Evolutionary conservation across 345 rosid genomes (phyloP), one percentile per base, ranked within the genome.

Genomic region (Raphanus raphanistrum): DNA sequence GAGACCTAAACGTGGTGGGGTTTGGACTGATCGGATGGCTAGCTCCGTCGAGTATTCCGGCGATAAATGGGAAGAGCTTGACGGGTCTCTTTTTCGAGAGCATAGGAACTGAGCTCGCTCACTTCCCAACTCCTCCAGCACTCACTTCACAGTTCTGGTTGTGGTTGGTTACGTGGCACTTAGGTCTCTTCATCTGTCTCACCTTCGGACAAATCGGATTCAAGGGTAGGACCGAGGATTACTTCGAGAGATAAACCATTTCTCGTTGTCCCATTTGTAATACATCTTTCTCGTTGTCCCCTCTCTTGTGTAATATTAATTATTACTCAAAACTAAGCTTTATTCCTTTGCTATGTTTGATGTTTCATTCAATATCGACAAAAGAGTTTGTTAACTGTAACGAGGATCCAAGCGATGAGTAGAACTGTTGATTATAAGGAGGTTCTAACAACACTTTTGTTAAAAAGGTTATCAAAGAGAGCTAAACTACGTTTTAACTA

Each of bases 191-290:
- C 85, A 0, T 95, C 36, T 87, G 89, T 82, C 94, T 95, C 17
- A 91, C 99, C 3, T 95, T 91, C 78, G 99, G 99, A 58, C 98
- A 92, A 82, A 95, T 95, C 79, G 98, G 99, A 6, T 95, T 95
- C 85, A 92, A 92, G 80, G 99, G 97, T 52, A 92, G 97, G 90
- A 83, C 88, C 16, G 99, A 91, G 21, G 86, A 84, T 31, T 95
- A 92, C 87, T 94, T 79, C 76, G 41, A 84, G 36, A 31, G 2
- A 73, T 73, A 27, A 68, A 66, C 21, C 65, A 60, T 11, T 35
- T 0, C 17, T 33, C 35, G n/a, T 21, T 3, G 2, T 64, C 21
- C 61, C 76, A 38, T 41, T 17, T 72, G 61, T 65, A 57, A 6
- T 45, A 9, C 17, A 43, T 77, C 38, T 41, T 6, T 1, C 38